Conservation (phyloP, 148 eudicot genomes). For the Oxyria digyna region DNA sequence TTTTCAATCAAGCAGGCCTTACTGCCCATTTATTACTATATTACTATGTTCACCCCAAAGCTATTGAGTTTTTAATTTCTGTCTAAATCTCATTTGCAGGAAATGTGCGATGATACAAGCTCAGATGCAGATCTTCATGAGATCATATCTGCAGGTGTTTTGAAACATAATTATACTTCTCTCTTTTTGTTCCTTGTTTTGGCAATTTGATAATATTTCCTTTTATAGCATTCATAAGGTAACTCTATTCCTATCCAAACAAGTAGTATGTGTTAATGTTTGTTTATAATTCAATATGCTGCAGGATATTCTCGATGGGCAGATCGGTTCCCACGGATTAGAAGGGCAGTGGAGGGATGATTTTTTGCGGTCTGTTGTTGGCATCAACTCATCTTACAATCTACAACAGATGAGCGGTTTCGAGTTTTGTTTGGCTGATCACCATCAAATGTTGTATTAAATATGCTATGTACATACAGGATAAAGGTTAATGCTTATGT, state of each 20-base stretch:
- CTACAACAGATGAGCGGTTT: background rate
- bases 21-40: no score
- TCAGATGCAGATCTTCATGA: constrained; percentile 70
- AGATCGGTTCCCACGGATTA: constrained; percentile 52
- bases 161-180: background rate
- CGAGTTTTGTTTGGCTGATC: background rate
- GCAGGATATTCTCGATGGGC: constrained; percentile 82
- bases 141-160: constrained; percentile 50
- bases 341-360: constrained; percentile 33
- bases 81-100: constrained; percentile 13
- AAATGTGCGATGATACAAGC: constrained; percentile 28
- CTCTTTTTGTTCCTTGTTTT: background rate
- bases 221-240: no score
- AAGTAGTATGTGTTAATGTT: background rate
- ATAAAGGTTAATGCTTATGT: background rate
- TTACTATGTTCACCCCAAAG: no score
- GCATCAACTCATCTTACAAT: background rate
- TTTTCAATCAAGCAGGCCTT: no score
- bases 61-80: background rate
- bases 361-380: background rate
- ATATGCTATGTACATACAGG: background rate
- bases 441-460: background rate
- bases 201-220: background rate
- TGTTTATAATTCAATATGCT: background rate
- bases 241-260: background rate